phyloP scores from a whole-genome alignment of 2,329 filamentous ascomycete genomes.

The Neopestalotiopsis sp. region DNA sequence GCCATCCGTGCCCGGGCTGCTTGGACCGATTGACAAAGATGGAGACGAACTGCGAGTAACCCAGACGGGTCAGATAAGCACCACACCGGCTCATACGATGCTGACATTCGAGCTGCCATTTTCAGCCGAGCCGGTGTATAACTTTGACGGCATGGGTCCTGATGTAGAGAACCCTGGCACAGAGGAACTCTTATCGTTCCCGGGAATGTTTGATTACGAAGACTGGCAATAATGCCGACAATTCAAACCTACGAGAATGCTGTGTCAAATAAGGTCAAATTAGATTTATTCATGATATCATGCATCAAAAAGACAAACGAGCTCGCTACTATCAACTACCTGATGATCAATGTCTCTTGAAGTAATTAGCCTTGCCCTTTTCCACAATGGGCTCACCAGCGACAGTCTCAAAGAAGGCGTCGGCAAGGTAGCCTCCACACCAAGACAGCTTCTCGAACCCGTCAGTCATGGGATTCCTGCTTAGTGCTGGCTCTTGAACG shows the following conservation, averaged over 20 bases:
- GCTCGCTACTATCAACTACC: no score
- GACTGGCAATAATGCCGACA: not conserved
- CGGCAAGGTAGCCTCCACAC: conserved; percentile 40
- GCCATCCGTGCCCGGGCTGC: conserved; percentile 4
- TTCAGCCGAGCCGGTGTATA: not conserved
- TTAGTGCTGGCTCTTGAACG: conserved; percentile 32
- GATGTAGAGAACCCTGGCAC: not conserved
- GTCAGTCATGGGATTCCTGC: conserved; percentile 32
- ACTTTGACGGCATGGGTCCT: conserved; percentile 5
- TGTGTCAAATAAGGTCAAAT: no score
- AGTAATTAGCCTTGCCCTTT: not conserved
- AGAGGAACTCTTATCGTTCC: conserved; percentile 3
- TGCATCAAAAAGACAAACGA: no score
- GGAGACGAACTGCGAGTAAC: not conserved
- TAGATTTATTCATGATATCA: no score
- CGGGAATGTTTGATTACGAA: conserved; percentile 9
- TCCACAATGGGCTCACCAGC: conserved; percentile 31
- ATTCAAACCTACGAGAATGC: not conserved
- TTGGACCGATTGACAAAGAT: conserved; percentile 2
- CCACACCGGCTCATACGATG: not conserved
- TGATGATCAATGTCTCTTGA: conserved; percentile 16
- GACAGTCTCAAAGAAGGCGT: conserved; percentile 41
- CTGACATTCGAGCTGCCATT: conserved; percentile 8
- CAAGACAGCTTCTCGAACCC: conserved; percentile 42
- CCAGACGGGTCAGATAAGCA: not conserved